phyloP scores from a whole-genome alignment of 2,329 filamentous ascomycete genomes.

The Ramularia endophylla region DNA sequence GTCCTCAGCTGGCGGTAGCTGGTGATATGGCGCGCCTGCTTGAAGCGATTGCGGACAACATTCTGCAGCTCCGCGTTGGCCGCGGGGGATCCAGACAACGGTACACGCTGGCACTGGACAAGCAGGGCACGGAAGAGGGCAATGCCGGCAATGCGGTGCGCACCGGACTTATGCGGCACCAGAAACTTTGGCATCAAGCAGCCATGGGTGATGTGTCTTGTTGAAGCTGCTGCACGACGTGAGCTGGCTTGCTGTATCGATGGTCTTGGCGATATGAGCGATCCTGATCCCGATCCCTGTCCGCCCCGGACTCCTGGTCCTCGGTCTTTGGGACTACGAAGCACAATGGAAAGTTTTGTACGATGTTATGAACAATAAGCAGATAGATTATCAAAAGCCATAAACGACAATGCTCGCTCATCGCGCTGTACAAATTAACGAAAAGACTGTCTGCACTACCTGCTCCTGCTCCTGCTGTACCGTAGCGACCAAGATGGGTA shows the following conservation, averaged over 20 bases:
- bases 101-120: conserved; percentile 41
- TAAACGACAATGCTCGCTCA: too few relatives aligned
- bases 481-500: too few relatives aligned
- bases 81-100: conserved; percentile 8
- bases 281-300: too few relatives aligned
- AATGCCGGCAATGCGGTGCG: conserved; percentile 54
- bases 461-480: too few relatives aligned
- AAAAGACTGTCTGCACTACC: too few relatives aligned
- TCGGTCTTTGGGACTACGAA: too few relatives aligned
- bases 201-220: background rate
- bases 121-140: conserved; percentile 69
- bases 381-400: too few relatives aligned
- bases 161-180: conserved; percentile 40
- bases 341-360: too few relatives aligned
- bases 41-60: conserved; percentile 58
- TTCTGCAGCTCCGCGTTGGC: conserved; percentile 40
- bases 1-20: conserved; percentile 56
- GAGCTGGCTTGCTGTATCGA: too few relatives aligned
- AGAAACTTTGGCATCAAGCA: conserved; percentile 18
- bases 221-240: background rate
- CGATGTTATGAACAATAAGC: too few relatives aligned
- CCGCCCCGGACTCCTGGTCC: too few relatives aligned
- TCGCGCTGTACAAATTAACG: too few relatives aligned
- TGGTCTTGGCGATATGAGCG: conserved; percentile 40
- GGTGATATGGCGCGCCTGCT: conserved; percentile 51